Conservation (phyloP, 2,329 filamentous ascomycete genomes). For the Fusarium burgessii region DNA sequence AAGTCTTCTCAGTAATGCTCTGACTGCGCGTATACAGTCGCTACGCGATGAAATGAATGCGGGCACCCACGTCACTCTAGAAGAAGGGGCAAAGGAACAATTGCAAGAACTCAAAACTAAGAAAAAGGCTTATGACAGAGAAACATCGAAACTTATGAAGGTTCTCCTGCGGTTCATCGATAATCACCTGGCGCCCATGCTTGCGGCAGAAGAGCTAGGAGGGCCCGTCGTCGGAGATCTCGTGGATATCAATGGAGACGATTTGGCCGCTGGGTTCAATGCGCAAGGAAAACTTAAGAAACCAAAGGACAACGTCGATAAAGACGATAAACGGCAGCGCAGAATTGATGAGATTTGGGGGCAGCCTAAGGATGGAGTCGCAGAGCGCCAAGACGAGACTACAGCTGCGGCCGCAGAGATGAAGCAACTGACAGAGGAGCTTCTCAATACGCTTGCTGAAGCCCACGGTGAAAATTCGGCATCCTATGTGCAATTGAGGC, state of each 20-base stretch:
- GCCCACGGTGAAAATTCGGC: conserved; percentile 66
- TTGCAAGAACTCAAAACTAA: conserved; percentile 70
- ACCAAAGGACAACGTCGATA: conserved; percentile 52
- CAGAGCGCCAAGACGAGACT: conserved; percentile 58
- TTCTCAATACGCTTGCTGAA: conserved; percentile 69
- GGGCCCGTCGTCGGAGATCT: conserved; percentile 84
- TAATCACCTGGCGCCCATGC: conserved; percentile 75
- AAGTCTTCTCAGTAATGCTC: conserved; percentile 63
- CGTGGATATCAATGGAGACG: conserved; percentile 71
- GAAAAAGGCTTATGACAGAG: conserved; percentile 69
- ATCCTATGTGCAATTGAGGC: conserved; percentile 68
- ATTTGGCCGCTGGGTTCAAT: conserved; percentile 70
- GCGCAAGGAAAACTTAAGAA: conserved; percentile 68
- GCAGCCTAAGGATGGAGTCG: conserved; percentile 37
- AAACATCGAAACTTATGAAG: conserved; percentile 71
- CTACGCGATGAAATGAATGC: conserved; percentile 69
- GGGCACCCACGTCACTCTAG: conserved; percentile 68
- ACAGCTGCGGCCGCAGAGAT: conserved; percentile 67
- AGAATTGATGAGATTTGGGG: conserved; percentile 76
- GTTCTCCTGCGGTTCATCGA: conserved; percentile 79
- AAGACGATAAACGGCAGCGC: conserved; percentile 66
- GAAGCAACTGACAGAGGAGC: conserved; percentile 68
- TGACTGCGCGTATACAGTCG: conserved; percentile 68
- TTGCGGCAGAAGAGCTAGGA: conserved; percentile 85
- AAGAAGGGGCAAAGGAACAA: conserved; percentile 72